These are phyloP conservation scores for Hypoxylon sp. DNA, from an alignment of 2,329 filamentous ascomycete genomes.

Conservation along the genomic window DNA sequence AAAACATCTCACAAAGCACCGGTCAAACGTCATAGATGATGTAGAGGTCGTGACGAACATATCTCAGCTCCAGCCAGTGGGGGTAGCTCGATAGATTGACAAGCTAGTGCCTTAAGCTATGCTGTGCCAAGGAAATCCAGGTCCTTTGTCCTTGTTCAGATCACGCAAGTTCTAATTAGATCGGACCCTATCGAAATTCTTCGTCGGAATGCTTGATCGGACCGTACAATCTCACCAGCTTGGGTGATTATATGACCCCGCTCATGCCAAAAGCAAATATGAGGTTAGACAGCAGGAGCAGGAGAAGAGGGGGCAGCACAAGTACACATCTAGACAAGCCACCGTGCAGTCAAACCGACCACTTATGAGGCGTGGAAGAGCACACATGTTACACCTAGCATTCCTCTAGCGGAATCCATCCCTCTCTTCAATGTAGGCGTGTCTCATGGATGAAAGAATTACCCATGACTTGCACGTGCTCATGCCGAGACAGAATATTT, in stretches of 20 bases:
- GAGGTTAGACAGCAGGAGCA: conserved; percentile 8
- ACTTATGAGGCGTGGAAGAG: conserved; percentile 18
- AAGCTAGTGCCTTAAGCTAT: conserved; percentile 30
- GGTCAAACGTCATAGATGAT: conserved; percentile 40
- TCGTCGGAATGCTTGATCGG: conserved; percentile 16
- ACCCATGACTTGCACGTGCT: conserved; percentile 1
- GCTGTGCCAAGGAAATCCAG: conserved; percentile 39
- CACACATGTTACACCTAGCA: conserved; percentile 18
- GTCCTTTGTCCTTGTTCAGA: conserved; percentile 24
- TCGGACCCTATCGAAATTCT: conserved; percentile 12
- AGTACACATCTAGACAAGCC: conserved; percentile 14
- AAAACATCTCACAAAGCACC: conserved; percentile 9
- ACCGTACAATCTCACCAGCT: conserved; percentile 1
- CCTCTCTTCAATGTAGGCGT: neutral
- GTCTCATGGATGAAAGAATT: conserved; percentile 2
- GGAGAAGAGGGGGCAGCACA: neutral
- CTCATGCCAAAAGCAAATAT: conserved; percentile 28
- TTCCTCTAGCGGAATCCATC: conserved; percentile 8
- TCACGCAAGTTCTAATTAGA: conserved; percentile 28
- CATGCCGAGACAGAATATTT: conserved; percentile 2
- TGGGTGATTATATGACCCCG: conserved; percentile 21
- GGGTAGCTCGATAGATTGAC: conserved; percentile 28
- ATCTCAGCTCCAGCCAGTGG: conserved; percentile 17
- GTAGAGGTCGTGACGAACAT: conserved; percentile 25
- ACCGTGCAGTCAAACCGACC: conserved; percentile 6